phyloP scores from a whole-genome alignment of 2,329 filamentous ascomycete genomes.

The Pseudogymnoascus sp. region DNA sequence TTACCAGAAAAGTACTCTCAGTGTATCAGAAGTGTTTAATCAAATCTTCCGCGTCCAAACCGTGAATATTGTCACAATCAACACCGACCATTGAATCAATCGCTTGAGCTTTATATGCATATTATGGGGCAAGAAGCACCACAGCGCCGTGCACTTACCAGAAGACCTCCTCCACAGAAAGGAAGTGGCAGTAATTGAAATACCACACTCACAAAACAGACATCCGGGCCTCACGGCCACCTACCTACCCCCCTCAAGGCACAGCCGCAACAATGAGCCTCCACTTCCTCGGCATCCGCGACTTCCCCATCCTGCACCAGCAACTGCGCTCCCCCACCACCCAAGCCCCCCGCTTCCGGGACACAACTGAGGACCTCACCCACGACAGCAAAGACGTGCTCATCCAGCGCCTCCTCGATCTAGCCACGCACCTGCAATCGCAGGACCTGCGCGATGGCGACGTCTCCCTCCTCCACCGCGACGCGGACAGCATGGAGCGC shows the following conservation, averaged over 20 bases:
- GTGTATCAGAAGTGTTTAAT: not conserved
- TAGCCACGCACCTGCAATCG: slow-evolving; percentile 26
- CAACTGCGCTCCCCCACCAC: slow-evolving; percentile 19
- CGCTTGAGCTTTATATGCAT: not conserved
- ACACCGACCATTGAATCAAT: not conserved
- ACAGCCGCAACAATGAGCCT: slow-evolving; percentile 20
- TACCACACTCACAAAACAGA: not conserved
- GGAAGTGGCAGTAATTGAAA: not conserved
- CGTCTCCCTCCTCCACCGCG: slow-evolving; percentile 27
- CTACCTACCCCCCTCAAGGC: not conserved
- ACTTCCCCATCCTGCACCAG: slow-evolving; percentile 21
- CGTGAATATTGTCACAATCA: slow-evolving; percentile 3
- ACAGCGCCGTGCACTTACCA: not conserved
- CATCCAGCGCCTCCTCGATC: slow-evolving; percentile 28
- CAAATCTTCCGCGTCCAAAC: not conserved
- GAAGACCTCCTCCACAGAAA: not conserved
- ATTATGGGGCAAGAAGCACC: not conserved
- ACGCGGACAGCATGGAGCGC: slow-evolving; percentile 33
- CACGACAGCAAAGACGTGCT: slow-evolving; percentile 29
- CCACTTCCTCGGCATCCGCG: slow-evolving; percentile 22
- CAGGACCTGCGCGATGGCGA: slow-evolving; percentile 25
- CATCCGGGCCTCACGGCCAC: not conserved
- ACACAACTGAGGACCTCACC: slow-evolving; percentile 15
- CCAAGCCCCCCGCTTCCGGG: slow-evolving; percentile 8
- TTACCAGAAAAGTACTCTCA: slow-evolving; percentile 1